A percentile compares a stretch with the other conserved stretches of the same genome.
Conservation (phyloP, 2,329 filamentous ascomycete species). For the Emergomyces africanus region DNA sequence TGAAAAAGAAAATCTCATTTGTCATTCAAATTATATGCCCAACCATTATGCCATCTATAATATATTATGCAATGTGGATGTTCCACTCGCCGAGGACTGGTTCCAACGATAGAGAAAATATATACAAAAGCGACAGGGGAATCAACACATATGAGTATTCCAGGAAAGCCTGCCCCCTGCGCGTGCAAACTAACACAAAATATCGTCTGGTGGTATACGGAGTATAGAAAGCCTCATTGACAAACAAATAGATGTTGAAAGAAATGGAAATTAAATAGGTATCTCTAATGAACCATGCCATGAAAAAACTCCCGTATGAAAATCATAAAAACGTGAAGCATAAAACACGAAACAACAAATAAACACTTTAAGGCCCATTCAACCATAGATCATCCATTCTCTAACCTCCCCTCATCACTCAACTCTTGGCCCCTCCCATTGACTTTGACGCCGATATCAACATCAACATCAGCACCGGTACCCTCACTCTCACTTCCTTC, state of each 20-base stretch:
- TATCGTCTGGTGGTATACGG: background rate
- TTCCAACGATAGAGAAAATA: background rate
- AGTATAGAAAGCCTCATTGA: background rate
- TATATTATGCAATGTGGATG: background rate
- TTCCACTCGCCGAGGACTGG: background rate
- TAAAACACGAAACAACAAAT: background rate
- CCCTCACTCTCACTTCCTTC: background rate
- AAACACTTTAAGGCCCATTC: background rate
- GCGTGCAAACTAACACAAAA: background rate
- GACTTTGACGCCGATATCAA: background rate
- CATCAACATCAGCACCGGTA: background rate
- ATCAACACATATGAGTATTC: slow-evolving; percentile 7
- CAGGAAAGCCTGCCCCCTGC: background rate
- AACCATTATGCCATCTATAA: background rate
- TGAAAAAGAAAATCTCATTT: background rate
- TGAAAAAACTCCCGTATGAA: background rate
- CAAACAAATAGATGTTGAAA: background rate
- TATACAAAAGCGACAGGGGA: background rate
- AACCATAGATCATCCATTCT: background rate
- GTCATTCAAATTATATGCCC: background rate
- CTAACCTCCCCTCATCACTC: slow-evolving; percentile 12
- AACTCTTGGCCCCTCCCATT: background rate
- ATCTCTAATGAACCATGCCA: background rate
- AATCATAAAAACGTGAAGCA: background rate
- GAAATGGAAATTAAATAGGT: background rate